phyloP scores from a whole-genome alignment of 768 basidiomycete species.

The Candolleomyces aberdarensis region DNA sequence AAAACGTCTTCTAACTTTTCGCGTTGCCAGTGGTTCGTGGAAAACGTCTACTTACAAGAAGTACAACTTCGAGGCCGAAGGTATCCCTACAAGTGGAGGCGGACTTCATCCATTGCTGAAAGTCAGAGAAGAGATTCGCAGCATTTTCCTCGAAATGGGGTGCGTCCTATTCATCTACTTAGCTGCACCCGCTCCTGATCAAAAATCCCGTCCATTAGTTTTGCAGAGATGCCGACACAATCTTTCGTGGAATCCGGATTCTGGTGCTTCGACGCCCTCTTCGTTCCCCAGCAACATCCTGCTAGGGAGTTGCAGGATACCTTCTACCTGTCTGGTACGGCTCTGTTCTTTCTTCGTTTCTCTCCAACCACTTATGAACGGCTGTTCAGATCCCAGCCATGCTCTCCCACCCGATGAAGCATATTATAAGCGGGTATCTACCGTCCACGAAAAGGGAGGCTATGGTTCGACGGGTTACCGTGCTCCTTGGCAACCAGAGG shows the following conservation, averaged over 20 bases:
- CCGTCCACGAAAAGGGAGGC: constrained; percentile 82
- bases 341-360: background rate
- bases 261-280: constrained; percentile 99
- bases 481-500: constrained; percentile 91
- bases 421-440: constrained; percentile 84
- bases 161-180: constrained; percentile 32
- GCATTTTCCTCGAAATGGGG: constrained; percentile 99
- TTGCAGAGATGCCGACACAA: constrained; percentile 97
- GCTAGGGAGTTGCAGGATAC: constrained; percentile 98
- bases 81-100: constrained; percentile 84
- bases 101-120: constrained; percentile 95
- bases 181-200: background rate
- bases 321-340: constrained; percentile 89
- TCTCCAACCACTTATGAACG: background rate
- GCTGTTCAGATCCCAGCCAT: constrained; percentile 63
- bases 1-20: constrained; percentile 7
- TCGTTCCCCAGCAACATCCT: constrained; percentile 98
- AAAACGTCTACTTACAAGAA: constrained; percentile 93
- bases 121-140: constrained; percentile 95
- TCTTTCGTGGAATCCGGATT: constrained; percentile 97
- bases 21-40: constrained; percentile 76
- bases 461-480: constrained; percentile 96
- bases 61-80: constrained; percentile 98
- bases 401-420: constrained; percentile 73
- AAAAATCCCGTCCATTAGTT: constrained; percentile 45